These are phyloP conservation scores for Zelopaecilomyces penicillatus DNA, from an alignment of 2,329 filamentous ascomycete genomes.

Conservation along the genomic window DNA sequence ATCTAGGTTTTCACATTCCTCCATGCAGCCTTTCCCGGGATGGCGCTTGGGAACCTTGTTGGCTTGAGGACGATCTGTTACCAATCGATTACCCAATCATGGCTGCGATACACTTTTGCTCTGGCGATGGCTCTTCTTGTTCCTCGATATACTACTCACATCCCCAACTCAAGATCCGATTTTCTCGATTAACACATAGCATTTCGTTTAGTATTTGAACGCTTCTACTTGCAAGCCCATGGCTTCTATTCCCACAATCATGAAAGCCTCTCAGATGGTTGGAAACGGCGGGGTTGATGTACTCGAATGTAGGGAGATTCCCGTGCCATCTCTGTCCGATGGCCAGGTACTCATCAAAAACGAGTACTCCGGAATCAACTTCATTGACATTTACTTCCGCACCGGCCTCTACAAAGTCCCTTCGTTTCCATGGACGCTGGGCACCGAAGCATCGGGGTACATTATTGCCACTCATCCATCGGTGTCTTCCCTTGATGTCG, in stretches of 20 bases:
- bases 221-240: slow-evolving; percentile 31
- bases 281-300: slow-evolving; percentile 61
- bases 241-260: slow-evolving; percentile 64
- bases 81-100: too few species aligned
- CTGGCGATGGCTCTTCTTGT: too few species aligned
- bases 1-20: too few species aligned
- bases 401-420: slow-evolving; percentile 68
- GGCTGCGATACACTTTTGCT: too few species aligned
- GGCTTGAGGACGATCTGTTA: too few species aligned
- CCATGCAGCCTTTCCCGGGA: too few species aligned
- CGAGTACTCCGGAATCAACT: slow-evolving; percentile 74
- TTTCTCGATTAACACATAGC: too few species aligned
- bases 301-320: slow-evolving; percentile 61
- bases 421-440: slow-evolving; percentile 62
- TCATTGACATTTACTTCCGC: slow-evolving; percentile 87
- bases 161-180: too few species aligned
- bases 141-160: too few species aligned
- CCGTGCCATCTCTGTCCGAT: slow-evolving; percentile 55
- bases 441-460: slow-evolving; percentile 69
- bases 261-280: slow-evolving; percentile 59
- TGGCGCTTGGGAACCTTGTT: too few species aligned
- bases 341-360: slow-evolving; percentile 75
- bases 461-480: slow-evolving; percentile 54
- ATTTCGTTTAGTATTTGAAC: slow-evolving; percentile 1
- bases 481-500: slow-evolving; percentile 47